phyloP scores from a whole-genome alignment of 2,329 filamentous ascomycete genomes.

The Elsinoe arachidis region DNA sequence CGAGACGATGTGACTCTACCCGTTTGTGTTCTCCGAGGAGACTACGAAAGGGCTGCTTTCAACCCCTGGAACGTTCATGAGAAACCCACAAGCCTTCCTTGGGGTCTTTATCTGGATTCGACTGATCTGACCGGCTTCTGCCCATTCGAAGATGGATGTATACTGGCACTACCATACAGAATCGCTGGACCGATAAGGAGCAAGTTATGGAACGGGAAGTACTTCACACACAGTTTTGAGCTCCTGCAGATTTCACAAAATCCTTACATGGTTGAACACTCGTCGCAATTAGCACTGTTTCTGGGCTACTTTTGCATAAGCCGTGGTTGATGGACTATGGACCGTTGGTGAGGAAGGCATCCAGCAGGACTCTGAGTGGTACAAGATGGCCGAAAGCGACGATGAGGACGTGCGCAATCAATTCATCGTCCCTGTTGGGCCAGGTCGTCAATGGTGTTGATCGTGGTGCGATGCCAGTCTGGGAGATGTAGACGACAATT shows the following conservation, averaged over 20 bases:
- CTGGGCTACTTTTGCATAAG: not conserved
- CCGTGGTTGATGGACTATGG: not conserved
- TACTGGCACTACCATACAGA: constrained; percentile 25
- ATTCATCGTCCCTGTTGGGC: not conserved
- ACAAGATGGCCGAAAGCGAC: not conserved
- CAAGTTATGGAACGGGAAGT: too few relatives aligned
- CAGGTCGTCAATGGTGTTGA: not conserved
- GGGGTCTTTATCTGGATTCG: constrained; percentile 28
- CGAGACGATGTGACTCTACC: constrained; percentile 7
- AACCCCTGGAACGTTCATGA: not conserved
- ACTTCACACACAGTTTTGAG: not conserved
- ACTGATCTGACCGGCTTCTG: constrained; percentile 25
- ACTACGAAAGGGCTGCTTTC: not conserved
- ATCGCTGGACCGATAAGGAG: constrained; percentile 18
- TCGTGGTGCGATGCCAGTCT: not conserved
- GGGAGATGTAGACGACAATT: not conserved
- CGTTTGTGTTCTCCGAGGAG: not conserved
- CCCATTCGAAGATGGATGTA: constrained; percentile 28
- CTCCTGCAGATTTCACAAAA: not conserved
- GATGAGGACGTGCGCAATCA: not conserved
- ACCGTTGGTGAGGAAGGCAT: not conserved
- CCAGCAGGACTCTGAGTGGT: not conserved
- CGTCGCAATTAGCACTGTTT: not conserved
- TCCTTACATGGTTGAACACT: not conserved
- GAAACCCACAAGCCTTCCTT: constrained; percentile 25